Evolutionary conservation across 768 basidiomycete genomes (phyloP), one percentile per base, ranked within the genome.

Genomic region (Galerina sulciceps): DNA sequence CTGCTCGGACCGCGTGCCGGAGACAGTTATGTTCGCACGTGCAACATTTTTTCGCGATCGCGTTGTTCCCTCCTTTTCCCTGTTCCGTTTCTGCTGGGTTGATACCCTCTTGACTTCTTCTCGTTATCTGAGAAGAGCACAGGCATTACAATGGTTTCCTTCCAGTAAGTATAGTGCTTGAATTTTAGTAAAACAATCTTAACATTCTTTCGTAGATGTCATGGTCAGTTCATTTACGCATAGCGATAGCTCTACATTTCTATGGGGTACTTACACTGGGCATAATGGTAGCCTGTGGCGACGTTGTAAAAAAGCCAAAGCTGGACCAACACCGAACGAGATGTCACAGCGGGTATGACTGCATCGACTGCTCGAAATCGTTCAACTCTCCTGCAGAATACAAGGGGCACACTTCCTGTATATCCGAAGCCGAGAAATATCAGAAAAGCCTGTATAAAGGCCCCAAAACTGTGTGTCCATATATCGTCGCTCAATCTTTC

Each of bases 291-390:
- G 93, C 71, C 36, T 97, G 95, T 71, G 77, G 82, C 51, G 95
- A 97, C 64, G 88, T 93, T 10, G 87, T 96, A 26, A 97, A 94
- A 74, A 97, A 97, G 68, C 95, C 95, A 11, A 94, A 95, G 72
- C 82, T 97, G 1, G 93, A 96, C 72, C 85, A 88, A 69, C 94
- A 96, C 67, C 66, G 80, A 48, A 70, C 67, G 26, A 76, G 81
- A 44, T 94, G 91, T 67, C 76, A 86, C 55, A 65, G 83, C 2
- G 84, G 88, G 6, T 90, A 92, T 65, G 90, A 90, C 66, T 93
- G 91, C 69, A 85, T 94, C 68, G 94, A 97, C 69, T 97, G 94
- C 73, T 89, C 86, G n/a, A 89, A 81, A 49, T 90, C 91, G 0
- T 97, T 96, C 75, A 76, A 84, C 22, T 81, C 82, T 6, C 91